Percentiles rank a stretch among this genome's conserved stretches.
Evolutionary conservation across 2,329 filamentous ascomycete species (phyloP).

Genomic region (Ampelomyces quisqualis): DNA sequence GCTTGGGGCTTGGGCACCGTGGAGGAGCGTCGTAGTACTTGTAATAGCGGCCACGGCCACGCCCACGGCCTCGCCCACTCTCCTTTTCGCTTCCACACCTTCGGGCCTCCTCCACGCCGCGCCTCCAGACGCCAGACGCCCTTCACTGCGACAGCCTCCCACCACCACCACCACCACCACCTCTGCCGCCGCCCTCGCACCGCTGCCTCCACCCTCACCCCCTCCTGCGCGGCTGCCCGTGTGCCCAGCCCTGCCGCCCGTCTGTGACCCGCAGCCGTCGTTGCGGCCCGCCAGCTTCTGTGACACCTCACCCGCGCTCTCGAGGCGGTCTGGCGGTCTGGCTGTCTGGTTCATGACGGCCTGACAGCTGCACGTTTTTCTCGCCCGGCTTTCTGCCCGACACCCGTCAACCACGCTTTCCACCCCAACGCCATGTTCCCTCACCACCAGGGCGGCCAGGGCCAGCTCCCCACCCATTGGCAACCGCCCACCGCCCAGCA

Average conservation of each 20-base stretch:
- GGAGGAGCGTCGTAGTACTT: background rate
- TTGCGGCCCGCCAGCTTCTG: conserved; percentile 36
- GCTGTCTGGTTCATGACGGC: conserved; percentile 31
- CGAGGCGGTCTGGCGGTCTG: conserved; percentile 10
- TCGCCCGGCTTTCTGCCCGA: conserved; percentile 4
- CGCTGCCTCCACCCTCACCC: conserved; percentile 11
- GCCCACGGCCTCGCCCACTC: conserved; percentile 34
- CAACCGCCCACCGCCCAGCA: conserved; percentile 40
- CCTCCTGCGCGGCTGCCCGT: conserved; percentile 1
- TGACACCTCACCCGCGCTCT: conserved; percentile 32
- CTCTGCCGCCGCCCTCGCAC: conserved; percentile 14
- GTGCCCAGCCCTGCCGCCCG: conserved; percentile 5
- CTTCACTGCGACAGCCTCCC: no score
- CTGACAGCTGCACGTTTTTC: conserved; percentile 31
- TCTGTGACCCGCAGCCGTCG: conserved; percentile 37
- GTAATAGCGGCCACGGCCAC: conserved; percentile 33
- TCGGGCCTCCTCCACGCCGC: conserved; percentile 36
- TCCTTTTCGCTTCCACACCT: conserved; percentile 39
- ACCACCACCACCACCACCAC: conserved; percentile 13
- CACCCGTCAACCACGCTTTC: conserved; percentile 5
- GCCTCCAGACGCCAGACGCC: conserved; percentile 39
- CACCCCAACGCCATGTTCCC: conserved; percentile 33
- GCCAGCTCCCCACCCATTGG: conserved; percentile 44
- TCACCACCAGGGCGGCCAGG: conserved; percentile 38
- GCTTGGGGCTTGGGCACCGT: conserved; percentile 1